These are phyloP conservation scores for Penicillium sp. DNA, from an alignment of 2,329 filamentous ascomycete genomes.

Conservation along the genomic window DNA sequence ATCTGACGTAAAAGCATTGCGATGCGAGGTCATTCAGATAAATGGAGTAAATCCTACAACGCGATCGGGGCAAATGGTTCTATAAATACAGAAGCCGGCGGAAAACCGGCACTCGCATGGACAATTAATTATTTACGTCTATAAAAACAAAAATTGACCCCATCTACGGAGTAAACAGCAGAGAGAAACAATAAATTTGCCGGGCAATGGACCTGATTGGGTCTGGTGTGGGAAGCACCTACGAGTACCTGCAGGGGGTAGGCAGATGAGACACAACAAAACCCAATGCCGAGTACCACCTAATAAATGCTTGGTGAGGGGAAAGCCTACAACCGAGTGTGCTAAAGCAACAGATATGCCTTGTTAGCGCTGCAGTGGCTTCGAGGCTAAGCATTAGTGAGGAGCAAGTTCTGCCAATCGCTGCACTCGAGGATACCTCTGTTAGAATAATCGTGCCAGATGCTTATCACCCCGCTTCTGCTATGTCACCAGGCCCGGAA, in stretches of 20 bases:
- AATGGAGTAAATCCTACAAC: background rate
- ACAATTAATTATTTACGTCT: slow-evolving; percentile 4
- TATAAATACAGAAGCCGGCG: slow-evolving; percentile 19
- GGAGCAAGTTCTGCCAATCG: slow-evolving; percentile 5
- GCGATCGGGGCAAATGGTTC: slow-evolving; percentile 2
- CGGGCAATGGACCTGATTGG: slow-evolving; percentile 17
- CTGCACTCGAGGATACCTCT: slow-evolving; percentile 1
- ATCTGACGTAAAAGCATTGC: slow-evolving; percentile 23
- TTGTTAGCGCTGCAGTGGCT: background rate
- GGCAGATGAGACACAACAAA: slow-evolving; percentile 14
- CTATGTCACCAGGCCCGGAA: background rate
- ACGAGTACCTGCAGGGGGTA: slow-evolving; percentile 11
- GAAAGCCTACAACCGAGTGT: background rate
- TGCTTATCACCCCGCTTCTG: slow-evolving; percentile 14
- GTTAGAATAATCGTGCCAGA: background rate
- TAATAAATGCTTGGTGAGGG: background rate
- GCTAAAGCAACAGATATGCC: background rate
- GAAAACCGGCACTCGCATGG: background rate
- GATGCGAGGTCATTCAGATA: background rate
- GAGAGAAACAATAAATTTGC: slow-evolving; percentile 5
- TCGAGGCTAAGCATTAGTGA: slow-evolving; percentile 13
- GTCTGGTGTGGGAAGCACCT: background rate
- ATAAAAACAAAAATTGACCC: slow-evolving; percentile 8
- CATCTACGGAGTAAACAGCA: background rate
- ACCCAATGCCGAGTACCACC: background rate